Conservation (phyloP, 805 yeast species). For the Maudiozyma barnettii region DNA sequence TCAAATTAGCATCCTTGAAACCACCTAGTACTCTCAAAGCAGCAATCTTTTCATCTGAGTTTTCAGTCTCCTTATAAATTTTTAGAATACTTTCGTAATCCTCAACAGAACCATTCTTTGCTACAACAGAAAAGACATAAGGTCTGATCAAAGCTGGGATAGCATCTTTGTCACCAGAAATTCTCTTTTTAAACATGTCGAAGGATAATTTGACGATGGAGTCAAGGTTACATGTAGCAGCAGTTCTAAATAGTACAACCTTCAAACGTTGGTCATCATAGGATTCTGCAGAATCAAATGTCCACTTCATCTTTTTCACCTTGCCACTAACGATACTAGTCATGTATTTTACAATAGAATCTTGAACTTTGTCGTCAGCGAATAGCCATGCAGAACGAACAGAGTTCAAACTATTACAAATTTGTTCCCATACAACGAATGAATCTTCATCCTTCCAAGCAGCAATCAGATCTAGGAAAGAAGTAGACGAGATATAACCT, state of each 20-base stretch:
- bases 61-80: constrained; percentile 48
- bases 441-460: constrained; percentile 52
- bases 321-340: constrained; percentile 47
- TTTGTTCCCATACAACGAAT: constrained; percentile 60
- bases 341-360: constrained; percentile 42
- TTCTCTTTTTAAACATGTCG: constrained; percentile 42
- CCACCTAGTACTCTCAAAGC: constrained; percentile 63
- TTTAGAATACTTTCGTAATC: constrained; percentile 53
- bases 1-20: constrained; percentile 42
- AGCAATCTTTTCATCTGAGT: constrained; percentile 55
- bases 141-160: constrained; percentile 66
- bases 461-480: constrained; percentile 48
- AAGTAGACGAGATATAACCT: constrained; percentile 54
- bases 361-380: constrained; percentile 37
- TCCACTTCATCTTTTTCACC: constrained; percentile 53
- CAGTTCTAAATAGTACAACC: constrained; percentile 50
- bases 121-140: constrained; percentile 53
- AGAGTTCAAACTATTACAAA: constrained; percentile 38
- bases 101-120: constrained; percentile 49
- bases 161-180: constrained; percentile 53
- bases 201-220: constrained; percentile 38
- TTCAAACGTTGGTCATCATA: constrained; percentile 59
- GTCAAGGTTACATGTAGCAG: constrained; percentile 43
- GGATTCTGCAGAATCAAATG: constrained; percentile 44
- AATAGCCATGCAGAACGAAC: constrained; percentile 47